Conservation (phyloP, 768 basidiomycete species). For the Naganishia kalamii region DNA sequence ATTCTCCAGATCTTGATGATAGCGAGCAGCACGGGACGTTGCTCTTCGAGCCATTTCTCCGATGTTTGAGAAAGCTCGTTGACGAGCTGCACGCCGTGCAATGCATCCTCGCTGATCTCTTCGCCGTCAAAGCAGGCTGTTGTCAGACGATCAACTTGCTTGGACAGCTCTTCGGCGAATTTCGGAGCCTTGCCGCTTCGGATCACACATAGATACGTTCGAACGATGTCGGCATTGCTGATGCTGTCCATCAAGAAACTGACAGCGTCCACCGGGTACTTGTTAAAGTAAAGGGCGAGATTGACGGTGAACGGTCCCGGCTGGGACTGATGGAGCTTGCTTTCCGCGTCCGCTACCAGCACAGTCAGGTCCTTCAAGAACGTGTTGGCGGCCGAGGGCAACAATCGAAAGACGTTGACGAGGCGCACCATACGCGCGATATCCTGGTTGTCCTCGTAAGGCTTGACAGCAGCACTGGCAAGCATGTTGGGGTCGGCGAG, state of each 20-base stretch:
- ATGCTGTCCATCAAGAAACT: conserved; percentile 77
- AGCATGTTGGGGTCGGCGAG: conserved; percentile 86
- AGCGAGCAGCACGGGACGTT: conserved; percentile 62
- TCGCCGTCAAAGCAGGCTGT: conserved; percentile 39
- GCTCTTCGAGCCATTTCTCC: conserved; percentile 65
- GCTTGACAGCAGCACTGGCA: conserved; percentile 67
- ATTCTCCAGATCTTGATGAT: conserved; percentile 67
- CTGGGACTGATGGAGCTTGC: conserved; percentile 80
- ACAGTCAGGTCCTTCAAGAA: conserved; percentile 84
- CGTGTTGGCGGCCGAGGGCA: conserved; percentile 79
- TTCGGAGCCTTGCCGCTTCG: conserved; percentile 69
- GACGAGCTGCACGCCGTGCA: conserved; percentile 69
- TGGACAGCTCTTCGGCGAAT: conserved; percentile 46
- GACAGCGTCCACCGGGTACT: conserved; percentile 77
- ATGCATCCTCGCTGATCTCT: conserved; percentile 53
- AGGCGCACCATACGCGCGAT: conserved; percentile 90
- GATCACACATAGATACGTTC: conserved; percentile 76
- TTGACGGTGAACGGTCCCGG: conserved; percentile 89
- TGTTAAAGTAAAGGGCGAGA: conserved; percentile 80
- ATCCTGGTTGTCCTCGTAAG: conserved; percentile 74
- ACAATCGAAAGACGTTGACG: conserved; percentile 92
- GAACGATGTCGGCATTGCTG: conserved; percentile 68
- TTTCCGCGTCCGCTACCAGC: conserved; percentile 83
- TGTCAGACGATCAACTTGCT: conserved; percentile 44
- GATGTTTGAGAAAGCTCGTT: conserved; percentile 65